Percentiles rank a stretch among this genome's conserved stretches.
Conservation (phyloP, 495 filamentous ascomycete species). For the Talaromyces liani region DNA sequence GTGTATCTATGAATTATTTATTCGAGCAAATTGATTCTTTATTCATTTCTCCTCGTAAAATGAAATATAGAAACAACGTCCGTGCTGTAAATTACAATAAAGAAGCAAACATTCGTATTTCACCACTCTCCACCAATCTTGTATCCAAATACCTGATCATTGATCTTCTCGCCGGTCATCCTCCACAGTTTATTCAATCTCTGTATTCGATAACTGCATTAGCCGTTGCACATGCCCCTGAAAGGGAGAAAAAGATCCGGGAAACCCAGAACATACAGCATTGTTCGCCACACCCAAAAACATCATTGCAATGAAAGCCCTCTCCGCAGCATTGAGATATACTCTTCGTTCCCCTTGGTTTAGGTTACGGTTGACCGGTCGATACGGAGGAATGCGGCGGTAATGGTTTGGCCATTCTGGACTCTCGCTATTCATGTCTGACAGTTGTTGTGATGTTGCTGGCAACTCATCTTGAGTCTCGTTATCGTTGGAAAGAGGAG, state of each 20-base stretch:
- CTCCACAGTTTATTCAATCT: conserved; percentile 31
- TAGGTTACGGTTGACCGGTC: conserved; percentile 40
- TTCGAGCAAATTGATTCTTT: too few relatives aligned
- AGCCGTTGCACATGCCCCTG: conserved; percentile 4
- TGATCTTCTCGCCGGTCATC: conserved; percentile 35
- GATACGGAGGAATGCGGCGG: conserved; percentile 41
- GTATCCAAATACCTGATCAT: conserved; percentile 34
- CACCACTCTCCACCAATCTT: conserved; percentile 46
- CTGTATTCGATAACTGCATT: conserved; percentile 15
- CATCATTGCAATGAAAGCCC: conserved; percentile 43
- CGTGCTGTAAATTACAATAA: not conserved
- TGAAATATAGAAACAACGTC: not conserved
- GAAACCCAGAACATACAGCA: conserved; percentile 33
- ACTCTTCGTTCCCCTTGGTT: conserved; percentile 30
- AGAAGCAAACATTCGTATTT: conserved; percentile 17
- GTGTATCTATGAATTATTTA: too few relatives aligned
- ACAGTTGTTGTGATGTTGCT: conserved; percentile 15
- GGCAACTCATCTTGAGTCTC: not conserved
- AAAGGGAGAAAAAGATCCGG: not conserved
- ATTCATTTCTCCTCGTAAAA: not conserved
- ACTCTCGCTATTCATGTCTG: conserved; percentile 17
- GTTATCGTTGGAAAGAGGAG: not conserved
- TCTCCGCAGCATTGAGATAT: conserved; percentile 35
- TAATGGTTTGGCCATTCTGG: conserved; percentile 37
- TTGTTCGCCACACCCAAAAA: conserved; percentile 45